Conservation (phyloP, 208 protist species). For the Trypanosoma brucei region DNA sequence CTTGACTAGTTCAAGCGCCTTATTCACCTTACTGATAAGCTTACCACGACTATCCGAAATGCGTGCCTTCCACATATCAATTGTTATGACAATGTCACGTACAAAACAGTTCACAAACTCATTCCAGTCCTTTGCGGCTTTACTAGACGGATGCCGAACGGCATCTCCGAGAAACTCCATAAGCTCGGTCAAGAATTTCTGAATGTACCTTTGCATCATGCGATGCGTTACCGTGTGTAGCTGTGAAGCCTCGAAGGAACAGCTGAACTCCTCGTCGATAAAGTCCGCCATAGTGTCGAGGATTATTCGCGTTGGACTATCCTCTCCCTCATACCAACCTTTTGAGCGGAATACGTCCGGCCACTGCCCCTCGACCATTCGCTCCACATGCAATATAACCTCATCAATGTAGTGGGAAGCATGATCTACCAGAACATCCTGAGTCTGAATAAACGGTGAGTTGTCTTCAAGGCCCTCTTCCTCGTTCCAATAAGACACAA, state of each 20-base stretch:
- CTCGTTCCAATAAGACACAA: conserved; percentile 71
- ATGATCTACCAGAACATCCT: conserved; percentile 59
- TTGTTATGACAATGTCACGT: conserved; percentile 53
- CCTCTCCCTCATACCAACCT: conserved; percentile 60
- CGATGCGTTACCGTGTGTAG: conserved; percentile 50
- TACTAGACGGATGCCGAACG: conserved; percentile 76
- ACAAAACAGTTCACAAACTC: conserved; percentile 64
- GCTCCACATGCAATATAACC: conserved; percentile 78
- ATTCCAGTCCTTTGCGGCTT: conserved; percentile 56
- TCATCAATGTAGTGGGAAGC: conserved; percentile 81
- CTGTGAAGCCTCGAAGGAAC: conserved; percentile 60
- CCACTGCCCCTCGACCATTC: conserved; percentile 74
- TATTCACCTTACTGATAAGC: conserved; percentile 49
- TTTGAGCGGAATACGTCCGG: conserved; percentile 54
- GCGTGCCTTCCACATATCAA: conserved; percentile 52
- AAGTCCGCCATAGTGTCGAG: conserved; percentile 75
- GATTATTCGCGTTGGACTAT: conserved; percentile 81
- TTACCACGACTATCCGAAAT: conserved; percentile 31
- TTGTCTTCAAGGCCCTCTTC: conserved; percentile 21
- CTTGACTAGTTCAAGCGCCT: conserved; percentile 54
- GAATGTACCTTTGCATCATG: conserved; percentile 67
- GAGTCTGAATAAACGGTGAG: conserved; percentile 62
- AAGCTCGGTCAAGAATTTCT: conserved; percentile 71
- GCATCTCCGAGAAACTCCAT: conserved; percentile 79
- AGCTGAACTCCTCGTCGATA: conserved; percentile 82